phyloP scores from a whole-genome alignment of 345 rosid species.

The Gossypium herbaceum region DNA sequence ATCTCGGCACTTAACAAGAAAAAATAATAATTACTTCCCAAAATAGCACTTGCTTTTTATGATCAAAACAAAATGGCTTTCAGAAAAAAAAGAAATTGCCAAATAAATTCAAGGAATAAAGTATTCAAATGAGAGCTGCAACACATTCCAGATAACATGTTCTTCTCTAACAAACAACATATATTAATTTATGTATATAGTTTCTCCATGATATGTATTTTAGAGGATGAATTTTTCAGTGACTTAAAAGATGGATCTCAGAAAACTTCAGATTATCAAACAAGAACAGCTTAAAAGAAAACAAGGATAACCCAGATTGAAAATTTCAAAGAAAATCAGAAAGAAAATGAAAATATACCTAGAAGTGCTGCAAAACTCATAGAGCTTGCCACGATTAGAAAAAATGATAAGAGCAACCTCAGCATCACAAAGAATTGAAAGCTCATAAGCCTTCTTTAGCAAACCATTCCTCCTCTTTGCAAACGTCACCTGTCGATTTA shows the following conservation, averaged over 20 bases:
- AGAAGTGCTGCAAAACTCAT: constrained; percentile 14
- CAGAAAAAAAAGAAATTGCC: not conserved
- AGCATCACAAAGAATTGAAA: constrained; percentile 17
- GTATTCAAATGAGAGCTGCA: not conserved
- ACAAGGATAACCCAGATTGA: not conserved
- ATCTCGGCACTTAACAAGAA: not conserved
- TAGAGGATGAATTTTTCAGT: not conserved
- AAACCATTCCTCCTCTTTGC: constrained; percentile 18
- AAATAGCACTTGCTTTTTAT: not conserved
- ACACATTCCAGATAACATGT: not conserved
- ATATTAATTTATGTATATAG: too few relatives aligned
- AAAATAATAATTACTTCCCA: not conserved
- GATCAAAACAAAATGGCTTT: not conserved
- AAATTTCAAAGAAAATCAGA: not conserved
- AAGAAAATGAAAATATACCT: not conserved
- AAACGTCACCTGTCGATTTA: constrained; percentile 14
- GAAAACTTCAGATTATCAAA: not conserved
- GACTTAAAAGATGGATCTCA: not conserved
- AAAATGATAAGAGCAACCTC: constrained; percentile 17
- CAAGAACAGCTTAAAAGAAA: not conserved
- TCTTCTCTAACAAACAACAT: not conserved
- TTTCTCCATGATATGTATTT: not conserved
- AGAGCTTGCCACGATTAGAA: constrained; percentile 15
- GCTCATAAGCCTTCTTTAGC: constrained; percentile 16
- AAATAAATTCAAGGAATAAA: not conserved